Conservation (phyloP, 1,284 basidiomycete species). For the Ustilago trichophora region DNA sequence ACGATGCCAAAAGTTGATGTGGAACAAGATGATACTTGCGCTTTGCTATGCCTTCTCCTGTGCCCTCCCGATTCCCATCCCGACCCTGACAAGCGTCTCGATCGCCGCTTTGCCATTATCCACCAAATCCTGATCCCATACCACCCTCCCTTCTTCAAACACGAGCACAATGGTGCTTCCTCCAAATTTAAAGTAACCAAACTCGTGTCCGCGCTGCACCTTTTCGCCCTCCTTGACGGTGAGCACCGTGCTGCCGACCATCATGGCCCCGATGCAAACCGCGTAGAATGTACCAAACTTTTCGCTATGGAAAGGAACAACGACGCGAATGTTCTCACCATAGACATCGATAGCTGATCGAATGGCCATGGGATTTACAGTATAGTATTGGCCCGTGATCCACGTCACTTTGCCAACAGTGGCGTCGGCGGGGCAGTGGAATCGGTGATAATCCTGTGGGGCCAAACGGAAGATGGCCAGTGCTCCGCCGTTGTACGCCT, state of each 20-base stretch:
- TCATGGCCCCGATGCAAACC: constrained; percentile 69
- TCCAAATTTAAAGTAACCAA: constrained; percentile 72
- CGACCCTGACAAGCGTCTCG: constrained; percentile 78
- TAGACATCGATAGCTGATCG: constrained; percentile 86
- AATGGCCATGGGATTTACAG: constrained; percentile 78
- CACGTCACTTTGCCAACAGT: constrained; percentile 70
- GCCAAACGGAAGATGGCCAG: constrained; percentile 79
- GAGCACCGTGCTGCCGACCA: constrained; percentile 75
- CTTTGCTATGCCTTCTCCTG: too few species aligned
- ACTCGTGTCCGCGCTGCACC: constrained; percentile 84
- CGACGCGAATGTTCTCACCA: constrained; percentile 81
- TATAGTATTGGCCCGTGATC: constrained; percentile 67
- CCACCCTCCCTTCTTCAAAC: constrained; percentile 77
- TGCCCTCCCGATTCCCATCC: constrained; percentile 54
- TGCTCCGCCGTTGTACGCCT: constrained; percentile 80
- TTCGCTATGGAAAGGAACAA: constrained; percentile 66
- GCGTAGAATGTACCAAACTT: constrained; percentile 40
- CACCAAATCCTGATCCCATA: constrained; percentile 91
- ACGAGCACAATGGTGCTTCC: constrained; percentile 60
- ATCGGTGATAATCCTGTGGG: constrained; percentile 90
- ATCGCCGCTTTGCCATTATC: constrained; percentile 74
- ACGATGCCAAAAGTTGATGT: too few species aligned
- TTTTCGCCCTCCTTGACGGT: constrained; percentile 83
- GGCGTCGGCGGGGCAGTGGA: constrained; percentile 90
- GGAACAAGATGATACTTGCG: too few species aligned